Percentiles rank a stretch among this genome's conserved stretches.
phyloP scores from a whole-genome alignment of 2,329 filamentous ascomycete genomes.

The Aspergillus uvarum region DNA sequence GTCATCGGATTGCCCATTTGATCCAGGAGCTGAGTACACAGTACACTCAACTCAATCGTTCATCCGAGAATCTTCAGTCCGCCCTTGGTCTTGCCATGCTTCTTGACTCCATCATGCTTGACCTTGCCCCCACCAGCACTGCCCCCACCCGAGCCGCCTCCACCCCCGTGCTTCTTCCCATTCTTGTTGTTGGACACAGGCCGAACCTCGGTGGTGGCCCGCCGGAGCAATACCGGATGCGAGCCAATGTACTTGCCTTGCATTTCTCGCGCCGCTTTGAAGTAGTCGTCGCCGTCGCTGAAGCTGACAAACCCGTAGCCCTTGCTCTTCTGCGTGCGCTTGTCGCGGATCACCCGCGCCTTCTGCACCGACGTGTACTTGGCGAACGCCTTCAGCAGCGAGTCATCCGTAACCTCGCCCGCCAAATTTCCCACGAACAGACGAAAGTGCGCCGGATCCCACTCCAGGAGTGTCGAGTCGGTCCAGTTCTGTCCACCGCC shows the following conservation, averaged over 20 bases:
- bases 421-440: conserved; percentile 96
- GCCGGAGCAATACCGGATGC: conserved; percentile 83
- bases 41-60: conserved; percentile 11
- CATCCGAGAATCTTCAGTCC: conserved; percentile 47
- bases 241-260: conserved; percentile 98
- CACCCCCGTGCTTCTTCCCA: conserved; percentile 53
- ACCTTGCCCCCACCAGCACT: conserved; percentile 38
- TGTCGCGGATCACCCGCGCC: conserved; percentile 90
- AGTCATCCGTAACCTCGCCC: conserved; percentile 95
- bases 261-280: conserved; percentile 96
- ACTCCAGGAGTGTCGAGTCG: conserved; percentile 84
- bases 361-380: conserved; percentile 87
- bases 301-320: conserved; percentile 97
- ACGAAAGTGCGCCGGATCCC: conserved; percentile 91
- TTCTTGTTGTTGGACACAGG: conserved; percentile 67
- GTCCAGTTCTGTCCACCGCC: conserved; percentile 93
- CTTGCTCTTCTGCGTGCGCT: conserved; percentile 92
- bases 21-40: too few species aligned
- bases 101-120: conserved; percentile 47
- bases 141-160: conserved; percentile 30
- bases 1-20: too few species aligned
- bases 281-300: conserved; percentile 91
- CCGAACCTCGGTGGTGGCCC: conserved; percentile 89
- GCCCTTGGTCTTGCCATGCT: conserved; percentile 47
- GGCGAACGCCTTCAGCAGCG: conserved; percentile 87